Evolutionary conservation across 1,139 yeast species (phyloP).

Genomic region (Kazachstania sp.): DNA sequence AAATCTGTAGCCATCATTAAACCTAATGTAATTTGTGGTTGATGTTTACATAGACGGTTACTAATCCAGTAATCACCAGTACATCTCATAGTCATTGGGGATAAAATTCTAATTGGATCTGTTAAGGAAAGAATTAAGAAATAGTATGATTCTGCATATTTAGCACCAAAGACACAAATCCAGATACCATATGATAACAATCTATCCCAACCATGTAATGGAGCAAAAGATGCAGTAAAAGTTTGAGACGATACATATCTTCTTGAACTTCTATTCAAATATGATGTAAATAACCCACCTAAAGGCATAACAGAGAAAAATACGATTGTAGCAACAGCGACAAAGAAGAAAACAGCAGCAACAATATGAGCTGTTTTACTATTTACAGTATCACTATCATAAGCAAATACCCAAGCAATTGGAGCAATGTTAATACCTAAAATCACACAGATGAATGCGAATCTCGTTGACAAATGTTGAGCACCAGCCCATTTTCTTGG

Average conservation of each 20-base stretch:
- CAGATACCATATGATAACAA: conserved; percentile 93
- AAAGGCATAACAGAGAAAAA: conserved; percentile 94
- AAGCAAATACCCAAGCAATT: conserved; percentile 75
- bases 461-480: conserved; percentile 86
- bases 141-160: conserved; percentile 83
- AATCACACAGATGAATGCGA: conserved; percentile 61
- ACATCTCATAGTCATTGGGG: conserved; percentile 62
- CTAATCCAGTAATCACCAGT: conserved; percentile 90
- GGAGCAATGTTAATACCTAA: conserved; percentile 74
- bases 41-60: conserved; percentile 64
- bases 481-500: conserved; percentile 99
- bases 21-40: conserved; percentile 49
- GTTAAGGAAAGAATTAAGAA: conserved; percentile 83
- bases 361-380: conserved; percentile 76
- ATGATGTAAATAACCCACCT: conserved; percentile 92
- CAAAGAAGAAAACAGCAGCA: conserved; percentile 81
- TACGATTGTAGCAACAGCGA: conserved; percentile 72
- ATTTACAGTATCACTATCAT: conserved; percentile 58
- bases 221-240: conserved; percentile 85
- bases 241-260: conserved; percentile 90
- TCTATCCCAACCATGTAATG: conserved; percentile 81
- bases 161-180: conserved; percentile 82
- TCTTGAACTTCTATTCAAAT: conserved; percentile 82
- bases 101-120: conserved; percentile 81
- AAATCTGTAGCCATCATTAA: conserved; percentile 59